Percentiles rank a stretch among this genome's conserved stretches.
phyloP scores from a whole-genome alignment of 768 basidiomycete species.

The Hygrophorus russula region DNA sequence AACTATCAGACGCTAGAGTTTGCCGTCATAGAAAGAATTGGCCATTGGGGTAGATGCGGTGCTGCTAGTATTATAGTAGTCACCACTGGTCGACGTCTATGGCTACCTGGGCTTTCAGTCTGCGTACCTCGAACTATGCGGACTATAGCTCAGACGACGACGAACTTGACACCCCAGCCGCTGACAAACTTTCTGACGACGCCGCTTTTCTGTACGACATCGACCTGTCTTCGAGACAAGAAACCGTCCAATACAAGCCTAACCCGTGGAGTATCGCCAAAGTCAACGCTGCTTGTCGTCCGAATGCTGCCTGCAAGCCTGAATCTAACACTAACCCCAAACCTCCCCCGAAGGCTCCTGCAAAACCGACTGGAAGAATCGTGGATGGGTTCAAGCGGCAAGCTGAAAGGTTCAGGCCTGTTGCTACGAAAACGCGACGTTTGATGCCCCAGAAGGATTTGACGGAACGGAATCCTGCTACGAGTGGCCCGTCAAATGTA shows the following conservation, averaged over 20 bases:
- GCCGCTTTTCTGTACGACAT: slow-evolving; percentile 31
- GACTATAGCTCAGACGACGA: slow-evolving; percentile 11
- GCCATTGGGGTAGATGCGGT: too few relatives aligned
- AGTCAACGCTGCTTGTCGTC: slow-evolving; percentile 57
- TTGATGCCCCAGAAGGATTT: too few relatives aligned
- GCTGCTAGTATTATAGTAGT: too few relatives aligned
- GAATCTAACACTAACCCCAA: neutral
- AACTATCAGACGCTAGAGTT: too few relatives aligned
- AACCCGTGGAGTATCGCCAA: slow-evolving; percentile 79
- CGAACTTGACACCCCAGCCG: neutral
- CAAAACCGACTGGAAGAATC: neutral
- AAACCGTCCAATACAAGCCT: slow-evolving; percentile 53
- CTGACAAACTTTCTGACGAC: slow-evolving; percentile 14
- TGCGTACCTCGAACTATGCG: slow-evolving; percentile 16
- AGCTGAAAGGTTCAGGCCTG: neutral
- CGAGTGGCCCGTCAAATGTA: too few relatives aligned
- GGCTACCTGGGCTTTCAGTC: slow-evolving; percentile 25
- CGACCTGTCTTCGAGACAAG: slow-evolving; percentile 49
- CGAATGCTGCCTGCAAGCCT: slow-evolving; percentile 3
- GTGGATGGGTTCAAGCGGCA: slow-evolving; percentile 6
- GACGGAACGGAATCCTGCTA: neutral
- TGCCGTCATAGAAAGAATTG: too few relatives aligned
- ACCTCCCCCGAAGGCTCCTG: neutral
- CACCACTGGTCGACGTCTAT: neutral
- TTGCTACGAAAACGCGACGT: neutral